These are phyloP conservation scores for Phoma sp. DNA, from an alignment of 2,329 filamentous ascomycete species.

Conservation along the genomic window DNA sequence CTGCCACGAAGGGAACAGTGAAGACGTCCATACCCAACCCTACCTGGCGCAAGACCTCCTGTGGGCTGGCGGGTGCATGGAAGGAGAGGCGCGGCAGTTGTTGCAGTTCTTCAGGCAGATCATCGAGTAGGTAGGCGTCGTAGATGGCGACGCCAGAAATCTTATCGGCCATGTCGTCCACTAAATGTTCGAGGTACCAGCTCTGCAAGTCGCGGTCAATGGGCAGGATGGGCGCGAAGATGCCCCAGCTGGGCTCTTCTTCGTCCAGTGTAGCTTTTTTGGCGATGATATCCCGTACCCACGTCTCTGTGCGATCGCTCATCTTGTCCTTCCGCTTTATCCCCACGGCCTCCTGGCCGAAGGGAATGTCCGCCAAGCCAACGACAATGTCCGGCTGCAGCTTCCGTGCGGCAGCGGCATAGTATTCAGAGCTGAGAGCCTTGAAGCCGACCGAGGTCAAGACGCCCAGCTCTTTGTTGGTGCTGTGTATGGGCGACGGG, in stretches of 20 bases:
- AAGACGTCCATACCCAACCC: slow-evolving; percentile 80
- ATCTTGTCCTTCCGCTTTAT: slow-evolving; percentile 81
- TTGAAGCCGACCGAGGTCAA: slow-evolving; percentile 88
- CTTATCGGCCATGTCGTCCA: slow-evolving; percentile 64
- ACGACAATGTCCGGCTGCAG: slow-evolving; percentile 82
- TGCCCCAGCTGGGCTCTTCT: slow-evolving; percentile 38
- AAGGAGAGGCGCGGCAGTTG: slow-evolving; percentile 77
- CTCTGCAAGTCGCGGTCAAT: slow-evolving; percentile 77
- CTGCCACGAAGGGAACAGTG: slow-evolving; percentile 75
- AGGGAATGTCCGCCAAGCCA: slow-evolving; percentile 75
- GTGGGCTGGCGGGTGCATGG: slow-evolving; percentile 72
- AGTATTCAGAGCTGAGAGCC: slow-evolving; percentile 71
- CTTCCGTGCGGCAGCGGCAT: slow-evolving; percentile 68
- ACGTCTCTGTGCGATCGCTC: slow-evolving; percentile 83
- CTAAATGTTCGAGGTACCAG: slow-evolving; percentile 77
- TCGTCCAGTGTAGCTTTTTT: slow-evolving; percentile 44
- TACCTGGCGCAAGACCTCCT: slow-evolving; percentile 78
- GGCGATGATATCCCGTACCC: slow-evolving; percentile 73
- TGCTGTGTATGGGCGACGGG: slow-evolving; percentile 70
- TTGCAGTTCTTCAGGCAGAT: slow-evolving; percentile 67
- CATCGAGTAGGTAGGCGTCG: slow-evolving; percentile 71
- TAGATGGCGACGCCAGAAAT: slow-evolving; percentile 77
- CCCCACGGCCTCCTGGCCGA: slow-evolving; percentile 62
- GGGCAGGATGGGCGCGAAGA: slow-evolving; percentile 73
- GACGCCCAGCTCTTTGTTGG: slow-evolving; percentile 73